phyloP scores from a whole-genome alignment of 2,329 filamentous ascomycete species.

The Epichloe typhina region DNA sequence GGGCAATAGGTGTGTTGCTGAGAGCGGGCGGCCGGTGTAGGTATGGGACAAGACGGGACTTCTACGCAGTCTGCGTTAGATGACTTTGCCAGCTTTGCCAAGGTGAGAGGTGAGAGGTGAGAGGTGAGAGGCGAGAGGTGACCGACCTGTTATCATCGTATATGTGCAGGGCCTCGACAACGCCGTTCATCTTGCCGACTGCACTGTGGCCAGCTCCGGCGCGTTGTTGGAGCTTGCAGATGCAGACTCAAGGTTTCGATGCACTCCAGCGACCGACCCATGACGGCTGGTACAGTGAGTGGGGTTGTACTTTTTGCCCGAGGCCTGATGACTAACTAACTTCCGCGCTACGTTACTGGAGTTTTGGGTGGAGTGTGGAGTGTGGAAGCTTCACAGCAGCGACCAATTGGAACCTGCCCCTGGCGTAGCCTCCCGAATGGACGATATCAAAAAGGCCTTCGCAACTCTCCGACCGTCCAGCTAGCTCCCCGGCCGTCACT shows the following conservation, averaged over 20 bases:
- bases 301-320: no score
- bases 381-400: not conserved
- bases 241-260: not conserved
- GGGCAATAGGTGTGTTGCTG: constrained; percentile 63
- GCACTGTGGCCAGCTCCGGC: not conserved
- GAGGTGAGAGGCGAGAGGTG: not conserved
- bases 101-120: no score
- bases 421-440: no score
- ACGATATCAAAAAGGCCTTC: not conserved
- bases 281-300: no score
- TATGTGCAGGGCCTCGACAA: constrained; percentile 91
- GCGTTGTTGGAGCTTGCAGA: not conserved
- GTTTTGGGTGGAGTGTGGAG: not conserved
- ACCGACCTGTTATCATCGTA: constrained; percentile 87
- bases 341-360: not conserved
- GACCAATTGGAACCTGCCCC: no score
- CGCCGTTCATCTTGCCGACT: constrained; percentile 56
- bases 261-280: no score
- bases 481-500: not conserved
- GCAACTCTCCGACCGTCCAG: not conserved
- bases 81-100: not conserved
- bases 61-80: constrained; percentile 34
- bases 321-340: no score
- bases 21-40: constrained; percentile 71
- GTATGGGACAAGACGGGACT: constrained; percentile 76